phyloP scores from a whole-genome alignment of 2,329 filamentous ascomycete species.

The Botrytis deweyae region DNA sequence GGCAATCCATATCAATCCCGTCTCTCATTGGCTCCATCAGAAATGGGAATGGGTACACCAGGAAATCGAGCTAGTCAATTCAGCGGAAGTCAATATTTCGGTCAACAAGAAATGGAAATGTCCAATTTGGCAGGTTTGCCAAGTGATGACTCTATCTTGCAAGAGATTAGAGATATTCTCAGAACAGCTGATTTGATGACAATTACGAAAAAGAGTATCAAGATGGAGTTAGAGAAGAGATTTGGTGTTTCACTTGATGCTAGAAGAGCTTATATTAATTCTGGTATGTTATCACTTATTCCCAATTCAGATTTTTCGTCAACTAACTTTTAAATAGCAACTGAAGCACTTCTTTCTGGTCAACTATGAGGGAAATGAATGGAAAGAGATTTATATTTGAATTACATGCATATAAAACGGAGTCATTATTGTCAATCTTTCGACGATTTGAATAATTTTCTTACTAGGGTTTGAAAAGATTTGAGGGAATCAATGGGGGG shows the following conservation, averaged over 20 bases:
- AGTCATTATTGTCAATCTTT: slow-evolving; percentile 3
- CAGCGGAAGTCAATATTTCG: slow-evolving; percentile 51
- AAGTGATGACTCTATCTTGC: slow-evolving; percentile 82
- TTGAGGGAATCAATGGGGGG: neutral
- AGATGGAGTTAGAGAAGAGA: slow-evolving; percentile 84
- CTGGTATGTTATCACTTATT: slow-evolving; percentile 59
- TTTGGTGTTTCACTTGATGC: slow-evolving; percentile 85
- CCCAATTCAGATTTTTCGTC: neutral
- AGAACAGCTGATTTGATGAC: slow-evolving; percentile 93
- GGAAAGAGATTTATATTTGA: neutral
- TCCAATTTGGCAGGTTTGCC: slow-evolving; percentile 71
- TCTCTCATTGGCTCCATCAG: slow-evolving; percentile 77
- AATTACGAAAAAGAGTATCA: slow-evolving; percentile 98
- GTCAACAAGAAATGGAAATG: slow-evolving; percentile 69
- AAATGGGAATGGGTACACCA: slow-evolving; percentile 44
- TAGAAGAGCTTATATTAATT: slow-evolving; percentile 91
- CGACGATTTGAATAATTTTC: neutral
- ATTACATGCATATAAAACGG: slow-evolving; percentile 18
- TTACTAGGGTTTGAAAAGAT: neutral
- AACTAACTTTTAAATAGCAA: slow-evolving; percentile 50
- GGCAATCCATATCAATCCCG: slow-evolving; percentile 52
- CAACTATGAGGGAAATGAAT: slow-evolving; percentile 53
- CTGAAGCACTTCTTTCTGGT: slow-evolving; percentile 75
- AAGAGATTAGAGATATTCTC: slow-evolving; percentile 93
- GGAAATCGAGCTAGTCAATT: slow-evolving; percentile 43